Evolutionary conservation across 352 stramenopile species (phyloP).

Genomic region (Globisporangium acanthophoron): DNA sequence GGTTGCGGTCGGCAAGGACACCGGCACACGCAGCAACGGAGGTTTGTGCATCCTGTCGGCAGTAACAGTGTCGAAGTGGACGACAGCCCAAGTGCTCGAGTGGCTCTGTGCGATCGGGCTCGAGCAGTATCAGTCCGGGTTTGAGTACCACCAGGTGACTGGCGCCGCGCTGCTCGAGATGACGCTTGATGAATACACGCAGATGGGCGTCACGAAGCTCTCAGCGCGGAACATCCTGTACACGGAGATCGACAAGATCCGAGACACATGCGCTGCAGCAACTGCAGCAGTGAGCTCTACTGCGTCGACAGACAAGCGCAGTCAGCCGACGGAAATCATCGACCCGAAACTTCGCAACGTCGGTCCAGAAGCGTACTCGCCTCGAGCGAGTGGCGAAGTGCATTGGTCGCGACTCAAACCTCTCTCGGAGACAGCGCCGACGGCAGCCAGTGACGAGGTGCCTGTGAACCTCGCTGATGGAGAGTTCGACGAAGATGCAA

Average conservation of each 20-base stretch:
- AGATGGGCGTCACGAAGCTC: slow-evolving; percentile 50
- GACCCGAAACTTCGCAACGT: slow-evolving; percentile 52
- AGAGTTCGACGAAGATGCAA: slow-evolving; percentile 66
- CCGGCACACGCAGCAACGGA: slow-evolving; percentile 1
- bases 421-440: slow-evolving; percentile 29
- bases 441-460: slow-evolving; percentile 15
- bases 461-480: slow-evolving; percentile 74
- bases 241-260: slow-evolving; percentile 46
- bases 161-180: slow-evolving; percentile 40
- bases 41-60: slow-evolving; percentile 21
- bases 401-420: slow-evolving; percentile 77
- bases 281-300: background rate
- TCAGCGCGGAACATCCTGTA: slow-evolving; percentile 57
- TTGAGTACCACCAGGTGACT: slow-evolving; percentile 80
- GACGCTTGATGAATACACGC: slow-evolving; percentile 32
- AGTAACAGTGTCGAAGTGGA: slow-evolving; percentile 46
- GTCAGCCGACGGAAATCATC: slow-evolving; percentile 33
- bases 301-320: background rate
- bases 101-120: slow-evolving; percentile 55
- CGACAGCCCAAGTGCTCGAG: slow-evolving; percentile 44
- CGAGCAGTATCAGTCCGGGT: slow-evolving; percentile 56
- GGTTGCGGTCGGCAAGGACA: background rate
- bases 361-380: slow-evolving; percentile 22
- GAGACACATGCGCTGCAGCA: slow-evolving; percentile 14
- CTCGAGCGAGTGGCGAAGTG: slow-evolving; percentile 14